phyloP scores from a whole-genome alignment of 2,329 filamentous ascomycete genomes.

The Xylariaceae sp. region DNA sequence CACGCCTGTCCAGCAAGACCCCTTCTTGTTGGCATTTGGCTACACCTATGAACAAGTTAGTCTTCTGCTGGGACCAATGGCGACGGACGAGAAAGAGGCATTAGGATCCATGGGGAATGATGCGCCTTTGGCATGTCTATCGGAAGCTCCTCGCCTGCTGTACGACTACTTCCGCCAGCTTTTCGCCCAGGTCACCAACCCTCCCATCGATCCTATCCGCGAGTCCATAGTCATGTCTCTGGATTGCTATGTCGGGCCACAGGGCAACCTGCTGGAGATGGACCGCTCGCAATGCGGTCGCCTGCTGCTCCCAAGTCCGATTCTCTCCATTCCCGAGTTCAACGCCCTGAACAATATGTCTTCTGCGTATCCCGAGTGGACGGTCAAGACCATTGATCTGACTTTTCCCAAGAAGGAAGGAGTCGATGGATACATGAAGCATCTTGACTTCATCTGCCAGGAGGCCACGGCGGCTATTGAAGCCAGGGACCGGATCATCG shows the following conservation, averaged over 20 bases:
- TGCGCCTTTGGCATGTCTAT: conserved; percentile 82
- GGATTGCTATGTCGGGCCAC: conserved; percentile 91
- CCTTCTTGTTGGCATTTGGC: conserved; percentile 76
- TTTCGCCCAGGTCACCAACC: conserved; percentile 96
- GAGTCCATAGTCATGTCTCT: conserved; percentile 98
- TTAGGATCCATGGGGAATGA: conserved; percentile 98
- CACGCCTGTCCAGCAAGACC: conserved; percentile 71
- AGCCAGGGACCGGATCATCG: conserved; percentile 73
- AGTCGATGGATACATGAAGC: conserved; percentile 73
- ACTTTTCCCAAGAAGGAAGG: conserved; percentile 87
- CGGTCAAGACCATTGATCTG: conserved; percentile 82
- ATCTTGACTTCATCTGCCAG: conserved; percentile 82
- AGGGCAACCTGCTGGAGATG: conserved; percentile 94
- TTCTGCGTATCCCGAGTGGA: conserved; percentile 68
- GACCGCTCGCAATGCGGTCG: conserved; percentile 80
- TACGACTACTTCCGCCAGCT: conserved; percentile 98
- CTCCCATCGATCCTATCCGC: conserved; percentile 92
- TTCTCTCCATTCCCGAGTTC: conserved; percentile 85
- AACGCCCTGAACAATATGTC: conserved; percentile 77
- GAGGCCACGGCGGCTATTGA: conserved; percentile 78
- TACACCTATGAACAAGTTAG: conserved; percentile 96
- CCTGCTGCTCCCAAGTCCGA: conserved; percentile 77
- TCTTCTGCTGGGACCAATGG: conserved; percentile 88
- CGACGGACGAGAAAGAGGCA: conserved; percentile 93
- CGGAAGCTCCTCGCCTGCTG: conserved; percentile 79